Conservation (phyloP, 192 early-diverging fungal species). For the Spizellomyces sp. region DNA sequence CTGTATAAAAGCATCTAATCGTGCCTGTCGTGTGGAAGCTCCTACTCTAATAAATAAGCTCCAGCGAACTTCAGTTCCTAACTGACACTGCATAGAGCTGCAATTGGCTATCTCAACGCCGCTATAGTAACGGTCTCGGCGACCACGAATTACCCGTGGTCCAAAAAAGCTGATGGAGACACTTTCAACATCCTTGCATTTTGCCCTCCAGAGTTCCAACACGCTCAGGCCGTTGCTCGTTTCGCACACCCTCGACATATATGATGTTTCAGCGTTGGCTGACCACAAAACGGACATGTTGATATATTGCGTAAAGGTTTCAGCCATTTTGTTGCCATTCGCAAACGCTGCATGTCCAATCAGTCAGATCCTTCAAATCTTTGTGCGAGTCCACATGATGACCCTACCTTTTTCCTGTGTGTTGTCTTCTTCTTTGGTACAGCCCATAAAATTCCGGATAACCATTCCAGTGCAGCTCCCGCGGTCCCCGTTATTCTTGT, state of each 20-base stretch:
- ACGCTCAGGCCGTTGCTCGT: conserved; percentile 6
- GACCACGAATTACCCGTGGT: no score
- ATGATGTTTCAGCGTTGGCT: conserved; percentile 72
- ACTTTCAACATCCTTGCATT: no score
- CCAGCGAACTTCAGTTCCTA: no score
- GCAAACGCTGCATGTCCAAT: conserved; percentile 24
- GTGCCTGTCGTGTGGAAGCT: no score
- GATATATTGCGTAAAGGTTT: conserved; percentile 46
- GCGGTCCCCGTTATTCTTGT: no score
- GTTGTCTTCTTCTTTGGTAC: conserved; percentile 94
- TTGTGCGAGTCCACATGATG: neutral
- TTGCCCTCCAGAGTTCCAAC: no score
- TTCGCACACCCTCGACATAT: conserved; percentile 58
- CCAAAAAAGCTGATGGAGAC: no score
- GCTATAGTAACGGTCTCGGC: no score
- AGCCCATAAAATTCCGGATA: conserved; percentile 71
- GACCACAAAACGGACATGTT: conserved; percentile 78
- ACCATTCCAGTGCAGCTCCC: conserved; percentile 5
- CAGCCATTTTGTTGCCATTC: conserved; percentile 50
- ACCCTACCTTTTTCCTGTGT: conserved; percentile 77
- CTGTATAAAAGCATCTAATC: no score
- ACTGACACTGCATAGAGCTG: no score
- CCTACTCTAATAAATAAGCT: no score
- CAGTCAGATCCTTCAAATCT: neutral
- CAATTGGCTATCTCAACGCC: no score